Percentiles rank a stretch among this genome's conserved stretches.
These are phyloP conservation scores for Amanita jacksonii DNA, from an alignment of 768 basidiomycete genomes.

Conservation along the genomic window DNA sequence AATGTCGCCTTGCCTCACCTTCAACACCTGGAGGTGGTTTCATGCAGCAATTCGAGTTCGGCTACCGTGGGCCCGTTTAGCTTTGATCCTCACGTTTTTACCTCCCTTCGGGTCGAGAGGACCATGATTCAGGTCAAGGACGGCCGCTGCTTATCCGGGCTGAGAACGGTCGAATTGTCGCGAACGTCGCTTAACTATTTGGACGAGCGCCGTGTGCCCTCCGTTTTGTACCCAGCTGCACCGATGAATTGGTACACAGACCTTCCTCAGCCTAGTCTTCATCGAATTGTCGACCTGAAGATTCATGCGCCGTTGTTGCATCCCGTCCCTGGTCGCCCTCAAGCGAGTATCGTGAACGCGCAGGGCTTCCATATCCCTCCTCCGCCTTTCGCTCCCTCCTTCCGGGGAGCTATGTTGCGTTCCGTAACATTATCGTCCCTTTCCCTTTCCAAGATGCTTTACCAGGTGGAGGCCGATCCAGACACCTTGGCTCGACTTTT, in stretches of 20 bases:
- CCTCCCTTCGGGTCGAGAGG: not conserved
- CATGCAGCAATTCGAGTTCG: not conserved
- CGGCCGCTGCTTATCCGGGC: slow-evolving; percentile 2
- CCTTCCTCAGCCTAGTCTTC: not conserved
- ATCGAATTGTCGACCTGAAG: not conserved
- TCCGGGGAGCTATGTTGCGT: not conserved
- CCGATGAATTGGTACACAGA: slow-evolving; percentile 7
- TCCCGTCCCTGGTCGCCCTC: slow-evolving; percentile 2
- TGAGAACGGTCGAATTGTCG: not conserved
- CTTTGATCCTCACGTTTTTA: slow-evolving; percentile 5
- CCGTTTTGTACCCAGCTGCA: not conserved
- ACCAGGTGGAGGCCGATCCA: not conserved
- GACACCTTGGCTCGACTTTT: slow-evolving; percentile 3
- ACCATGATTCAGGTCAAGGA: slow-evolving; percentile 5
- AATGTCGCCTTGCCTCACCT: not conserved
- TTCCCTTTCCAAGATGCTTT: slow-evolving; percentile 2
- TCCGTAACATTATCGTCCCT: slow-evolving; percentile 4
- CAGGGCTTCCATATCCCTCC: not conserved
- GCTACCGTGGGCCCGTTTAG: not conserved
- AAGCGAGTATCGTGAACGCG: not conserved
- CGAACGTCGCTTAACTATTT: slow-evolving; percentile 1
- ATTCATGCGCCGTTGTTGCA: slow-evolving; percentile 8
- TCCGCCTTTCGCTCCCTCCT: slow-evolving; percentile 5
- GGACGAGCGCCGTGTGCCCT: slow-evolving; percentile 6
- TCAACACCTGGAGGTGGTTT: not conserved